Evolutionary conservation across 805 yeast genomes (phyloP).

Genomic region (Lachancea waltii): DNA sequence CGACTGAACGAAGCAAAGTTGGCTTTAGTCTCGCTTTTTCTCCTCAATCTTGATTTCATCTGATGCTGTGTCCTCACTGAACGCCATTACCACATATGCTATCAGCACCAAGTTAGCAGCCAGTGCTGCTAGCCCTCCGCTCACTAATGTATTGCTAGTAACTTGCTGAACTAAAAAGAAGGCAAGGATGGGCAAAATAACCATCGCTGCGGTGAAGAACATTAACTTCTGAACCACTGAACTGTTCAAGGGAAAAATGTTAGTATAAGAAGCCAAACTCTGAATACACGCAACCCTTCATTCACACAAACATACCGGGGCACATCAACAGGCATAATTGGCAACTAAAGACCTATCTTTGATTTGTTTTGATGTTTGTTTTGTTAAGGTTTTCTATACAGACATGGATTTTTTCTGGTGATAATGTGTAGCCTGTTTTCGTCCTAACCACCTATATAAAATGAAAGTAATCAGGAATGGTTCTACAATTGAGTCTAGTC

Average conservation of each 20-base stretch:
- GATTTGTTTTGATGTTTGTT: not conserved
- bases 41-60: conserved; percentile 32
- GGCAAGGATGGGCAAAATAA: conserved; percentile 54
- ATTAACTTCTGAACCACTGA: conserved; percentile 59
- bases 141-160: conserved; percentile 47
- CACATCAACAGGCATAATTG: conserved; percentile 35
- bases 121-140: conserved; percentile 77
- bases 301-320: conserved; percentile 33
- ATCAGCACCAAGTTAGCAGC: conserved; percentile 69
- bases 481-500: conserved; percentile 29
- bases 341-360: not conserved
- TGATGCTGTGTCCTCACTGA: conserved; percentile 50
- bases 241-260: conserved; percentile 6
- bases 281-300: not conserved
- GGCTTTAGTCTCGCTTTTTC: conserved; percentile 1
- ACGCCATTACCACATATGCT: conserved; percentile 68
- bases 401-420: too few relatives aligned
- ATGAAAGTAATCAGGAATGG: conserved; percentile 17
- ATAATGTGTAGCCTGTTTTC: too few relatives aligned
- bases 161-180: conserved; percentile 51
- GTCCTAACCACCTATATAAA: not conserved
- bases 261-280: not conserved
- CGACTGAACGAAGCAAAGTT: not conserved
- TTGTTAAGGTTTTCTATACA: too few relatives aligned
- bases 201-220: conserved; percentile 73